Conservation (phyloP, 75 land plant genomes). For the Selaginella tamariscina region DNA sequence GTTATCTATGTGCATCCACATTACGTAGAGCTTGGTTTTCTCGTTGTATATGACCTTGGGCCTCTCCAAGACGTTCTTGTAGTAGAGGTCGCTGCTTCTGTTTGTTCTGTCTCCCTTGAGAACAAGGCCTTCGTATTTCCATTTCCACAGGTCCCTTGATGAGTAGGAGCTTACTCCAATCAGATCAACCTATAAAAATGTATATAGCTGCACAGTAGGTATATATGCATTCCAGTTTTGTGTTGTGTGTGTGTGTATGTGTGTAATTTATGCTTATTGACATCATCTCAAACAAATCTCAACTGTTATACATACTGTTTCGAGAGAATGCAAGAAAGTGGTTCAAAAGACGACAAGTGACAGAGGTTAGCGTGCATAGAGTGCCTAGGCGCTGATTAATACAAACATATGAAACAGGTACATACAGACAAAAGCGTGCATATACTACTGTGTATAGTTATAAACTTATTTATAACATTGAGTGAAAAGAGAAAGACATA, state of each 20-base stretch:
- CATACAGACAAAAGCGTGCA: too few relatives aligned
- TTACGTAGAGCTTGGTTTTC: background rate
- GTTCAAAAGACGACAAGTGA: background rate
- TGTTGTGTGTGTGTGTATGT: background rate
- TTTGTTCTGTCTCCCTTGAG: background rate
- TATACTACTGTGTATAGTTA: too few relatives aligned
- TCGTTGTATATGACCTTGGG: slow-evolving; percentile 8
- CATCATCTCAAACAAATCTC: background rate
- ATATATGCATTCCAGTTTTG: background rate
- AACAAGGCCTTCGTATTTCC: slow-evolving; percentile 12
- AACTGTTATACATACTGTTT: background rate
- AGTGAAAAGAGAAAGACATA: too few relatives aligned
- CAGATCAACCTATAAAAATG: slow-evolving; percentile 9
- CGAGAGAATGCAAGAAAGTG: background rate
- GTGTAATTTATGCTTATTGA: background rate
- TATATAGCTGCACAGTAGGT: background rate
- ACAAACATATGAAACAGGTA: too few relatives aligned
- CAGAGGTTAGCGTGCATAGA: background rate
- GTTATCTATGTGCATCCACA: slow-evolving; percentile 7
- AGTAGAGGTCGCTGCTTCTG: background rate
- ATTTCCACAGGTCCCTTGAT: background rate
- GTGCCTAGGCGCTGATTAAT: too few relatives aligned
- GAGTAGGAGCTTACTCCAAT: slow-evolving; percentile 12
- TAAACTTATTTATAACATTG: too few relatives aligned
- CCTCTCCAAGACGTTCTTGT: slow-evolving; percentile 8